A percentile compares a stretch with the other conserved stretches of the same genome.
Conservation (phyloP, 345 rosid genomes). For the Eutrema heterophyllum region DNA sequence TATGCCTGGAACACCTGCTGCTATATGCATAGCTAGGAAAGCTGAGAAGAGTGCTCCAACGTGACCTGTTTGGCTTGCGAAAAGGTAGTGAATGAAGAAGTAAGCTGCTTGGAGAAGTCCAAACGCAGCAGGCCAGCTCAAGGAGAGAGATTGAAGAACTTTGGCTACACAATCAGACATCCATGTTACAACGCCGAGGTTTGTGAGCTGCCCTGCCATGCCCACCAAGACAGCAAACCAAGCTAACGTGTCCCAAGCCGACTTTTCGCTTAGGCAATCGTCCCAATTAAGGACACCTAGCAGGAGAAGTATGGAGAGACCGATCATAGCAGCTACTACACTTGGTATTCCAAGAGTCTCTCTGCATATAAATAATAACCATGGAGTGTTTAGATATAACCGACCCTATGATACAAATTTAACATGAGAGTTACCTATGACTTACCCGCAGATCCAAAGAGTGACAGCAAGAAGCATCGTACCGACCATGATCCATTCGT, state of each 20-base stretch:
- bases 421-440: conserved; percentile 1
- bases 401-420: neutral
- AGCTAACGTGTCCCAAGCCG: conserved; percentile 96
- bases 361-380: conserved; percentile 34
- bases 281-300: conserved; percentile 96
- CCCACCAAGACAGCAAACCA: conserved; percentile 97
- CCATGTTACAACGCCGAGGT: conserved; percentile 83
- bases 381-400: neutral
- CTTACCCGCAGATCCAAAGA: conserved; percentile 90
- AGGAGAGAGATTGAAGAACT: conserved; percentile 59
- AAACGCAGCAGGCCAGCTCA: conserved; percentile 92
- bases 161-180: conserved; percentile 77
- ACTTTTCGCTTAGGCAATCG: conserved; percentile 89
- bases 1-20: conserved; percentile 79
- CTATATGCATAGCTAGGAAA: conserved; percentile 92
- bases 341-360: conserved; percentile 80
- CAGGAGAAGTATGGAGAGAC: conserved; percentile 74
- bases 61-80: conserved; percentile 97
- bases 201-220: conserved; percentile 92
- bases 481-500: conserved; percentile 86
- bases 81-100: conserved; percentile 87
- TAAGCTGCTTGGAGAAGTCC: conserved; percentile 87
- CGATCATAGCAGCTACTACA: conserved; percentile 97
- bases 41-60: conserved; percentile 97
- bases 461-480: conserved; percentile 96